Evolutionary conservation across 805 yeast genomes (phyloP).

Genomic region (Kazachstania viticola): DNA sequence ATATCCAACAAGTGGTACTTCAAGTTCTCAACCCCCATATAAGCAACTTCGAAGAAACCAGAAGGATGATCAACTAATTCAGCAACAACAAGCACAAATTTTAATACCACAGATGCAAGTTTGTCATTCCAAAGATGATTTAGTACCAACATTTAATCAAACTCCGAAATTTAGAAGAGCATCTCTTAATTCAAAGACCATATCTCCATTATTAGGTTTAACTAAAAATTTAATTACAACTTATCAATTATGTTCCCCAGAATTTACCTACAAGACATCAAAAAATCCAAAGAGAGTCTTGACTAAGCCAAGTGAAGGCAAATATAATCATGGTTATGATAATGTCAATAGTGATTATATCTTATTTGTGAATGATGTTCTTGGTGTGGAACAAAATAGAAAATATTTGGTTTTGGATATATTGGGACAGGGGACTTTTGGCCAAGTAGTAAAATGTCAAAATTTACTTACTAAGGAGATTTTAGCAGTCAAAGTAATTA

Average conservation of each 20-base stretch:
- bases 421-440: slow-evolving; percentile 94
- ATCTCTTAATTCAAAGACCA: slow-evolving; percentile 47
- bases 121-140: slow-evolving; percentile 35
- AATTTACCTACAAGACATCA: slow-evolving; percentile 68
- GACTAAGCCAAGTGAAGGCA: slow-evolving; percentile 85
- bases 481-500: slow-evolving; percentile 89
- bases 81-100: slow-evolving; percentile 8
- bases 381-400: slow-evolving; percentile 60
- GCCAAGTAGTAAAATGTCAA: slow-evolving; percentile 91
- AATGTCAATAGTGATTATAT: slow-evolving; percentile 86
- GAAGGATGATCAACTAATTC: slow-evolving; percentile 6
- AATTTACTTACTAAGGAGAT: slow-evolving; percentile 67
- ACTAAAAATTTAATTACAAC: slow-evolving; percentile 70
- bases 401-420: slow-evolving; percentile 83
- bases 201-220: slow-evolving; percentile 73
- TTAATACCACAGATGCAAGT: slow-evolving; percentile 39
- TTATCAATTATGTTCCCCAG: slow-evolving; percentile 75
- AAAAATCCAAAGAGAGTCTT: slow-evolving; percentile 86
- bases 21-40: slow-evolving; percentile 21
- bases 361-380: slow-evolving; percentile 83
- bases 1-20: slow-evolving; percentile 14
- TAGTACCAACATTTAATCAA: slow-evolving; percentile 48
- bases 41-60: slow-evolving; percentile 24
- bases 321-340: slow-evolving; percentile 71
- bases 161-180: slow-evolving; percentile 64